Evolutionary conservation across 73 alveolate genomes (phyloP).

Genomic region (Uronychia binucleata): DNA sequence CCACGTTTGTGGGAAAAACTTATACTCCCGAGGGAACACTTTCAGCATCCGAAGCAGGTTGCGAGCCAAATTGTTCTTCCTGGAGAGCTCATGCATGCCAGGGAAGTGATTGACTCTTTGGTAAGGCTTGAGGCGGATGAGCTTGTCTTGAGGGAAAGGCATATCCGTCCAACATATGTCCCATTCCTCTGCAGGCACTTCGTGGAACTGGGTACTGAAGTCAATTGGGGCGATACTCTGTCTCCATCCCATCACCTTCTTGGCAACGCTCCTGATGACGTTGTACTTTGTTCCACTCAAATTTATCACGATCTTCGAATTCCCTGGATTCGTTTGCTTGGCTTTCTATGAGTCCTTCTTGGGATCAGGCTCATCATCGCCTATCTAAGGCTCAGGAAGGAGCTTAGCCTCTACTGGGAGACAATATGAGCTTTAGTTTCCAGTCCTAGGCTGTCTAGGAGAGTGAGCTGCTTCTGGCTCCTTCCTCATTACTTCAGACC

Average conservation of each 20-base stretch:
- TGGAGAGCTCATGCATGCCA: conserved; percentile 53
- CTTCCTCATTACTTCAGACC: no score
- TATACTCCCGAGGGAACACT: conserved; percentile 54
- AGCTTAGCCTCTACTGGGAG: no score
- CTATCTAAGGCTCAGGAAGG: no score
- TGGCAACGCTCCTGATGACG: background rate
- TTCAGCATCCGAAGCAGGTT: conserved; percentile 45
- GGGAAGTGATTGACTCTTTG: conserved; percentile 68
- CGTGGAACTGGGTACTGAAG: background rate
- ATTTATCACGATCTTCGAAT: background rate
- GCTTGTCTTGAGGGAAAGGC: conserved; percentile 61
- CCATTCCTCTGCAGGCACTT: conserved; percentile 52
- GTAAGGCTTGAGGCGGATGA: conserved; percentile 54
- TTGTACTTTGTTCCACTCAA: background rate
- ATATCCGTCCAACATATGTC: conserved; percentile 63
- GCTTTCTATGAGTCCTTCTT: no score
- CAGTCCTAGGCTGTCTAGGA: no score
- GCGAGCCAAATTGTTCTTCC: conserved; percentile 63
- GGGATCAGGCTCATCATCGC: no score
- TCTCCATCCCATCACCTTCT: background rate
- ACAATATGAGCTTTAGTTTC: no score
- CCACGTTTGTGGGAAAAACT: conserved; percentile 63
- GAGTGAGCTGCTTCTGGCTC: no score
- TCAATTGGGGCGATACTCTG: background rate
- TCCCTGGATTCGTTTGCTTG: no score